These are phyloP conservation scores for Tinospora cordifolia DNA, from an alignment of 164 flowering plant species.

Conservation along the genomic window DNA sequence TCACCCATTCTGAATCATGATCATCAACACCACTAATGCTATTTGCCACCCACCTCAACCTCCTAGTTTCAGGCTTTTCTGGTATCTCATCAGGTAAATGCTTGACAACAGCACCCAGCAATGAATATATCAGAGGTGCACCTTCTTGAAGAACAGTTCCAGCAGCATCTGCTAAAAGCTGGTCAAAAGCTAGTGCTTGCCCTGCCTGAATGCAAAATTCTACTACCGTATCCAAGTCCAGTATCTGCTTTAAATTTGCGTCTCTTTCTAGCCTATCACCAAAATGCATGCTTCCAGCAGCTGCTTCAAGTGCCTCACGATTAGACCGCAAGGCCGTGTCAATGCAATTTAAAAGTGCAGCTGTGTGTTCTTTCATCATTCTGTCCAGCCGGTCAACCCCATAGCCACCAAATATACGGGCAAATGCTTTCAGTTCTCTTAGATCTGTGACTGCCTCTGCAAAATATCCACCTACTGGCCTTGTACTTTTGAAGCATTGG, in stretches of 20 bases:
- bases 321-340: conserved; percentile 82
- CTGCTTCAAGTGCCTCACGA: conserved; percentile 76
- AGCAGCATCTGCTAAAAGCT: conserved; percentile 73
- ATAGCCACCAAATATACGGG: conserved; percentile 87
- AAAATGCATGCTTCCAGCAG: conserved; percentile 65
- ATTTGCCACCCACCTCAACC: conserved; percentile 71
- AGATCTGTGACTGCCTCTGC: conserved; percentile 85
- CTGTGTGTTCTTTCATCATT: conserved; percentile 88
- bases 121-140: conserved; percentile 73
- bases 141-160: conserved; percentile 78
- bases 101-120: conserved; percentile 54
- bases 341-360: conserved; percentile 88
- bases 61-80: conserved; percentile 68
- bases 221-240: conserved; percentile 80
- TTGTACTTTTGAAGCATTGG: conserved; percentile 78
- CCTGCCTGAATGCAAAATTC: conserved; percentile 96
- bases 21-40: conserved; percentile 45
- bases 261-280: conserved; percentile 78
- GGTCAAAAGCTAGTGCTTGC: conserved; percentile 78
- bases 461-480: conserved; percentile 94
- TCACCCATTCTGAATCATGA: conserved; percentile 87
- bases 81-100: conserved; percentile 80
- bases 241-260: conserved; percentile 57
- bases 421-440: conserved; percentile 76
- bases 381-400: conserved; percentile 84